Conservation (phyloP, 768 basidiomycete species). For the Imleria badia region DNA sequence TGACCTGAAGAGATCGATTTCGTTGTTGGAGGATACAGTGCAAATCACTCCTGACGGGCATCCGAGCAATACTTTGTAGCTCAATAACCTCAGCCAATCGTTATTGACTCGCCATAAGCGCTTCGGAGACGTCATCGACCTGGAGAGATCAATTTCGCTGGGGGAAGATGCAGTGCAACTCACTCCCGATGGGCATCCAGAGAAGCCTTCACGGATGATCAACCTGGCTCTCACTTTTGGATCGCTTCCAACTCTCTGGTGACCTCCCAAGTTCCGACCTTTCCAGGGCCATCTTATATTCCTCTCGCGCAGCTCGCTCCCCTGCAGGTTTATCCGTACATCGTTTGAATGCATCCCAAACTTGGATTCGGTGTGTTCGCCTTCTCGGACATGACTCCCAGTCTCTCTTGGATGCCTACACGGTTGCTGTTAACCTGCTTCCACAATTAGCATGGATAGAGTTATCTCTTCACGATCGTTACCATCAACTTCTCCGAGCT, state of each 20-base stretch:
- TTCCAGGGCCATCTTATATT: neutral
- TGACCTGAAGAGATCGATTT: neutral
- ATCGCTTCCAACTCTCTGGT: no score
- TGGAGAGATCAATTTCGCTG: neutral
- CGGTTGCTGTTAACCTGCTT: constrained; percentile 13
- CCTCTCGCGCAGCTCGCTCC: neutral
- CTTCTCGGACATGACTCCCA: neutral
- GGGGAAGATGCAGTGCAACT: neutral
- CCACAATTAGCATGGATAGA: constrained; percentile 9
- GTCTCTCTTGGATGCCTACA: constrained; percentile 13
- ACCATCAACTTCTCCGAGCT: constrained; percentile 6
- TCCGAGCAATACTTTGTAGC: no score
- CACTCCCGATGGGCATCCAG: neutral
- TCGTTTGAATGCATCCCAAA: neutral
- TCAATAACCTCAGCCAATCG: no score
- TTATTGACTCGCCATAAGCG: neutral
- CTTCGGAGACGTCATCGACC: neutral
- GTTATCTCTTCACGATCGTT: constrained; percentile 13
- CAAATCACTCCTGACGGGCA: neutral
- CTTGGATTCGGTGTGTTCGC: neutral
- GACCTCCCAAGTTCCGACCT: neutral
- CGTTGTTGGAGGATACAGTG: neutral
- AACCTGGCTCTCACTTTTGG: no score
- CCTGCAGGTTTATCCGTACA: neutral
- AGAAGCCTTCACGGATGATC: neutral